These are phyloP conservation scores for Camellia lanceoleosa DNA, from an alignment of 148 eudicot genomes.

Conservation along the genomic window DNA sequence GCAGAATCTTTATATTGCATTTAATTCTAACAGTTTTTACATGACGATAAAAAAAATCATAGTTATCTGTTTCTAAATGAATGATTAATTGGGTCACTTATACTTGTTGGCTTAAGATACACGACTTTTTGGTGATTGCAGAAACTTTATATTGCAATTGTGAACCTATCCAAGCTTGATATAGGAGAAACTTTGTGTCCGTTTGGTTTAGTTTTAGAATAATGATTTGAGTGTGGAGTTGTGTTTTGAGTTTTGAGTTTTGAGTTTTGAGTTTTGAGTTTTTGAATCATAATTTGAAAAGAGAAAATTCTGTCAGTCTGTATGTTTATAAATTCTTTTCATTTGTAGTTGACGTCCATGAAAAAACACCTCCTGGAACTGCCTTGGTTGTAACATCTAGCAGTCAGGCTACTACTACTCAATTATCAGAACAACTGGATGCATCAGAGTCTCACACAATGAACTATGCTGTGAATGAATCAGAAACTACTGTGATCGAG, in stretches of 20 bases:
- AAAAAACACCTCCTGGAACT: constrained; percentile 9
- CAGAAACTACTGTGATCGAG: constrained; percentile 32
- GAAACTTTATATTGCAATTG: neutral
- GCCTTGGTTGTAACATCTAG: neutral
- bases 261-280: no score
- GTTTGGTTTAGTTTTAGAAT: no score
- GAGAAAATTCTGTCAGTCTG: no score
- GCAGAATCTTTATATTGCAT: neutral
- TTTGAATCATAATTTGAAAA: no score
- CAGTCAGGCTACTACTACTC: constrained; percentile 42
- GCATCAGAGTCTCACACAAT: constrained; percentile 35
- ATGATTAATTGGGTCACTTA: neutral
- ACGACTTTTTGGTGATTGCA: neutral
- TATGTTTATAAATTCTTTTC: neutral
- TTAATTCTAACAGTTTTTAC: neutral
- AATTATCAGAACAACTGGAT: constrained; percentile 33
- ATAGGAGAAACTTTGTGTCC: no score
- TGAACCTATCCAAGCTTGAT: no score
- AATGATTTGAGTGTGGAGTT: no score
- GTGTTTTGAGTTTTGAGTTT: no score
- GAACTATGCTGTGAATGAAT: constrained; percentile 31
- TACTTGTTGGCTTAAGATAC: neutral
- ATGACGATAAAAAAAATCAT: neutral
- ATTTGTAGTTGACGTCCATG: constrained; percentile 13
- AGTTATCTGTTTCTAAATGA: neutral